Percentiles rank a stretch among this genome's conserved stretches.
phyloP scores from a whole-genome alignment of 192 early-diverging fungal genomes.

The Backusella sp. region DNA sequence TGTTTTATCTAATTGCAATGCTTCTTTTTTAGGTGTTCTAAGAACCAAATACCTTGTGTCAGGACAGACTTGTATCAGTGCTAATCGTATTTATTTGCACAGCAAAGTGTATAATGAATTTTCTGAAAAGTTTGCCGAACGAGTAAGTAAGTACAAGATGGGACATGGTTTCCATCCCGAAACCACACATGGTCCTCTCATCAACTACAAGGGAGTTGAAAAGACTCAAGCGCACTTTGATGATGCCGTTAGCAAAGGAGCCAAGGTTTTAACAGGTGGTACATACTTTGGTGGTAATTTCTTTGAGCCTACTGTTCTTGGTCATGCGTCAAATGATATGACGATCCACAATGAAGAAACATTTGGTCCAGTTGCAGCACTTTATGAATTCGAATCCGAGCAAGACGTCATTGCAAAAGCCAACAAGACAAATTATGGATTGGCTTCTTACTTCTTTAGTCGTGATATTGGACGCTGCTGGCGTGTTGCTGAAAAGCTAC shows the following conservation, averaged over 20 bases:
- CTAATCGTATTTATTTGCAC: conserved; percentile 80
- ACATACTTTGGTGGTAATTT: conserved; percentile 61
- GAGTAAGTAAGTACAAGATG: conserved; percentile 57
- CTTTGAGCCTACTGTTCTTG: conserved; percentile 80
- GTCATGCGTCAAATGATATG: conserved; percentile 67
- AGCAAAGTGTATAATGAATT: conserved; percentile 64
- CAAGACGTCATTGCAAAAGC: conserved; percentile 75
- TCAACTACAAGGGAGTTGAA: conserved; percentile 63
- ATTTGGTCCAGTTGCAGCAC: conserved; percentile 86
- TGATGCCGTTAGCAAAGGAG: conserved; percentile 74
- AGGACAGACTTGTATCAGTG: conserved; percentile 80
- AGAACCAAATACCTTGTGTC: conserved; percentile 62
- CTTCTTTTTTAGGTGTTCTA: background rate
- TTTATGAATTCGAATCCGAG: conserved; percentile 75
- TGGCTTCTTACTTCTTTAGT: conserved; percentile 85
- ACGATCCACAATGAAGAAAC: conserved; percentile 75
- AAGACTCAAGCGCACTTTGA: conserved; percentile 70
- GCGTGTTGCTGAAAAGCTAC: conserved; percentile 77
- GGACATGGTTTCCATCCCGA: conserved; percentile 71
- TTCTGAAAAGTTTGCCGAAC: conserved; percentile 49
- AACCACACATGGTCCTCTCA: conserved; percentile 80
- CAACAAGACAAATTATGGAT: conserved; percentile 69
- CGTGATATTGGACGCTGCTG: conserved; percentile 69
- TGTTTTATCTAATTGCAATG: conserved; percentile 18
- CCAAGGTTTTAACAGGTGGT: conserved; percentile 68